phyloP scores from a whole-genome alignment of 805 yeast genomes.

The Wickerhamomyces canadensis region DNA sequence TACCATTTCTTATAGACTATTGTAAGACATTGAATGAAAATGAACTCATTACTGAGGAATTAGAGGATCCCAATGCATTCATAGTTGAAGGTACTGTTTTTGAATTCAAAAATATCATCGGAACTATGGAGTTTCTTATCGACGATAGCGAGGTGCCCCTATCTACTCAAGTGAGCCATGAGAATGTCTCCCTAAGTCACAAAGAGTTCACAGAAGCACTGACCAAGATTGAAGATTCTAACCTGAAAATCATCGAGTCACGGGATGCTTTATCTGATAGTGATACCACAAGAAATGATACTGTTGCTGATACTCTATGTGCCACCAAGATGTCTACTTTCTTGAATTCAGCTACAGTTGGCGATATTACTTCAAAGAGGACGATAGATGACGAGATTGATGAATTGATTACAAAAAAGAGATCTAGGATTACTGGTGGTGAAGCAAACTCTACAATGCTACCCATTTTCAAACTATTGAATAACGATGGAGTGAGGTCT shows the following conservation, averaged over 20 bases:
- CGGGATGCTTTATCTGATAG: not conserved
- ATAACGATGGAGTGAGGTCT: not conserved
- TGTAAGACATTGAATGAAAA: too few species aligned
- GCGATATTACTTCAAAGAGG: slow-evolving; percentile 1
- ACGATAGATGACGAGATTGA: slow-evolving; percentile 17
- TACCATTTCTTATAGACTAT: not conserved
- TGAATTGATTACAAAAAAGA: slow-evolving; percentile 9
- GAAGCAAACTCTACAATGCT: not conserved
- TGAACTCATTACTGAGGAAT: not conserved
- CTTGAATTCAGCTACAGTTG: not conserved
- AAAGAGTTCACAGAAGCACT: too few species aligned
- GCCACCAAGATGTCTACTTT: slow-evolving; percentile 1
- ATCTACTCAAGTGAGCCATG: too few species aligned
- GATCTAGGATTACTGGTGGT: not conserved
- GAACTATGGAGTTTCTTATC: not conserved
- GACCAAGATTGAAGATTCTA: not conserved
- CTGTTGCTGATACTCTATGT: not conserved
- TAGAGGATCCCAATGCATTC: not conserved
- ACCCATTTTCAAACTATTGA: slow-evolving; percentile 1
- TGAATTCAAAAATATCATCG: not conserved
- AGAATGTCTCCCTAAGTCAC: too few species aligned
- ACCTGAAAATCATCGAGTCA: not conserved
- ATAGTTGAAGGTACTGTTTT: not conserved
- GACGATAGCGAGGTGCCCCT: not conserved
- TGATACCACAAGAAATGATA: not conserved